Base-by-base conservation (phyloP, 441 rosid genomes). In the Pelargonium australe region DNA sequence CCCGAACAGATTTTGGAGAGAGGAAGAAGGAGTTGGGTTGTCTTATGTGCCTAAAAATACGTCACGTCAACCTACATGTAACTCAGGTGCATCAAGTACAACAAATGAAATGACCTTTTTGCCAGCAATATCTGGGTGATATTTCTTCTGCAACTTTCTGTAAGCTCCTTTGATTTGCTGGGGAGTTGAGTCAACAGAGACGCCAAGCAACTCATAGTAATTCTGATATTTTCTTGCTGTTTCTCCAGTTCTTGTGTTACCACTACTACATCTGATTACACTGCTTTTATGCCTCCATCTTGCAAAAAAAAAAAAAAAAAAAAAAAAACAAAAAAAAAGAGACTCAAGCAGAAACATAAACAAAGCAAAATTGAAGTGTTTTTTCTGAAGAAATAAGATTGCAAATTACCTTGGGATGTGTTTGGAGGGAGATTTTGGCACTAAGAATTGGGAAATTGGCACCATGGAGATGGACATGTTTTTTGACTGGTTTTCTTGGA, bases 121-220 rank as follows among this genome's bases (percentile, higher is more conserved):
- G 75, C 94, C 90, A 1, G 86, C 82, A 64, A 88, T 80, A 70
- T 88, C 86, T 25, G 94, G 90, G 47, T 88, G 90, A 67, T 84
- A 65, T 69, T 84, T 80, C 85, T 88, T 88, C 16, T 82, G 93
- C 76, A 88, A 71, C 76, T 73, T 85, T 79, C 94, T 81, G 28
- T 88, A 86, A 72, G 88, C 85, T 28, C 85, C 84, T 69, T 85
- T 83, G 66, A 86, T 85, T 69, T 83, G 77, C 58, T 40, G 85
- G 0, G 31, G 13, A 66, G 68, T 78, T 11, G 87, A 86, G 67
- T 80, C 84, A 7, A 70, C 75, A 25, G 87, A 43, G 65, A 88
- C 83, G 55, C 89, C 86, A 0, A 87, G 78, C 77, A 87, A 72
- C 64, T 84, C 86, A 63, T 86, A 84, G 81, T 84, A 80, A 74